phyloP scores from a whole-genome alignment of 176 grass and related monocot genomes.

The Neostapfia colusana region DNA sequence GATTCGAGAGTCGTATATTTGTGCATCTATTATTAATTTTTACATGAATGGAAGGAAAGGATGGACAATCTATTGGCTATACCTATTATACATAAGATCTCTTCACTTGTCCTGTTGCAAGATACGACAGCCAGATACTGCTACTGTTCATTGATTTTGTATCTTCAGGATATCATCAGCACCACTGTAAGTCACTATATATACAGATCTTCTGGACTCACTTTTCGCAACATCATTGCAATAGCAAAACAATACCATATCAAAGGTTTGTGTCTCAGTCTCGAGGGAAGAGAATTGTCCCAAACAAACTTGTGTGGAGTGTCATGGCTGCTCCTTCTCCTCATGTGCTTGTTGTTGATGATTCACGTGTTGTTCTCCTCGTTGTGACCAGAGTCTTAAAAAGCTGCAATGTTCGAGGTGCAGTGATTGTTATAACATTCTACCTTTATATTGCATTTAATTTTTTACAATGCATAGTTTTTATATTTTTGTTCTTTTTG shows the following conservation, averaged over 20 bases:
- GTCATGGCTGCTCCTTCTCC: background rate
- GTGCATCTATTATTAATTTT: background rate
- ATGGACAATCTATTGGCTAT: background rate
- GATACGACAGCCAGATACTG: background rate
- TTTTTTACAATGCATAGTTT: too few relatives aligned
- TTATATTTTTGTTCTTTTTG: too few relatives aligned
- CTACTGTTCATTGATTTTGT: background rate
- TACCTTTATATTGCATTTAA: background rate
- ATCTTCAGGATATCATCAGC: background rate
- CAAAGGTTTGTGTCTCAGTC: background rate
- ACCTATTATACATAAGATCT: background rate
- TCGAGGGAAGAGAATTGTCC: background rate
- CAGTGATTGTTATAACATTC: background rate
- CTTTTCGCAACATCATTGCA: background rate
- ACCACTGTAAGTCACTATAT: background rate
- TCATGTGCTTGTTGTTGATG: background rate
- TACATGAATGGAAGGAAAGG: background rate
- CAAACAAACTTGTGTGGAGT: background rate
- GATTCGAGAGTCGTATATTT: background rate
- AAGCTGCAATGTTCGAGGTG: background rate
- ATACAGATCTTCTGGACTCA: background rate
- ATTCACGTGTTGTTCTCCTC: background rate
- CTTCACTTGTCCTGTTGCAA: background rate
- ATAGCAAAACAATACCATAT: background rate
- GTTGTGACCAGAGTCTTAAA: background rate